Evolutionary conservation across 2,329 filamentous ascomycete genomes (phyloP).

Genomic region (Clonostachys byssicola): DNA sequence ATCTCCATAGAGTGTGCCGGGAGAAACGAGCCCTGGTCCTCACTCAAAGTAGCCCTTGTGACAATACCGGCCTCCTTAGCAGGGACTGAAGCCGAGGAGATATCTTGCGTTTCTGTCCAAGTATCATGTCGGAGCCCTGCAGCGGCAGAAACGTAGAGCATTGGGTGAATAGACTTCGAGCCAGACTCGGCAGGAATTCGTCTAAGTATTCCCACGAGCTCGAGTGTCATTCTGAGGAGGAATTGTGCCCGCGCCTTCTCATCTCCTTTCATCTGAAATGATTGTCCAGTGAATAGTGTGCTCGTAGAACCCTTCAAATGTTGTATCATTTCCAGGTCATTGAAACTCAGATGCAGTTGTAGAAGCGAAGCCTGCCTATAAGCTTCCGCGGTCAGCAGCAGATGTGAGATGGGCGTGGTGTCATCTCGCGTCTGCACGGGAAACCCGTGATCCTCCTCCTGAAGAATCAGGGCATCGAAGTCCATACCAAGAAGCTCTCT

Average conservation of each 20-base stretch:
- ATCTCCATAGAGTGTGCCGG: background rate
- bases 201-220: background rate
- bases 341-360: background rate
- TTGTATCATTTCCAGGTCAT: background rate
- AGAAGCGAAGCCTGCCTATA: background rate
- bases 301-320: background rate
- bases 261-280: background rate
- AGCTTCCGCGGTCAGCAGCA: background rate
- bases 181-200: background rate
- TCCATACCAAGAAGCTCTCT: background rate
- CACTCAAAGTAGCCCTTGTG: background rate
- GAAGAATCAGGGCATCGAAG: background rate
- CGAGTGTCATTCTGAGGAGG: background rate
- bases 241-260: background rate
- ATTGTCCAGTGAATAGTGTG: background rate
- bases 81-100: too few relatives aligned
- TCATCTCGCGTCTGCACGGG: background rate
- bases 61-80: too few relatives aligned
- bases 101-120: background rate
- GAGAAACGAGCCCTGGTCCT: background rate
- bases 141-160: background rate
- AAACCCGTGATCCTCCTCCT: background rate
- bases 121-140: background rate
- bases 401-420: background rate
- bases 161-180: background rate